Percentiles rank a stretch among this genome's conserved stretches.
These are phyloP conservation scores for Aureobasidium sp. DNA, from an alignment of 2,329 filamentous ascomycete genomes.

Conservation along the genomic window DNA sequence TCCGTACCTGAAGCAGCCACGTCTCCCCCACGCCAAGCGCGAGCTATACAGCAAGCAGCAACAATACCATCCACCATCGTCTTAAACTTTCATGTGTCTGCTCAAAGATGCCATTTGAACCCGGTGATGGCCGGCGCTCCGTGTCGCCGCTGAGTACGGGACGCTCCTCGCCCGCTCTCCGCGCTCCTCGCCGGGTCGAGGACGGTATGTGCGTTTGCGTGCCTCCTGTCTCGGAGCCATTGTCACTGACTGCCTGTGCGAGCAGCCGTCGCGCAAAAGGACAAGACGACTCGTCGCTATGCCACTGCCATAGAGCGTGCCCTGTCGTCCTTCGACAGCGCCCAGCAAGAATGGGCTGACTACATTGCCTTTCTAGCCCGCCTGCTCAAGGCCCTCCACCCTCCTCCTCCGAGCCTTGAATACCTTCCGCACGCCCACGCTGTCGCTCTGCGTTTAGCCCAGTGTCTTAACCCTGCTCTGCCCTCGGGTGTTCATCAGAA, in stretches of 20 bases:
- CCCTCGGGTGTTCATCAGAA: conserved; percentile 98
- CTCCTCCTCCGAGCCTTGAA: conserved; percentile 64
- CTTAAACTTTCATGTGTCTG: background rate
- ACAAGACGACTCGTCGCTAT: conserved; percentile 77
- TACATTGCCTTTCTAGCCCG: conserved; percentile 96
- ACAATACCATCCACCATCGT: background rate
- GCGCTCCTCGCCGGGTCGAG: conserved; percentile 70
- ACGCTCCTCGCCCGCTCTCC: conserved; percentile 65
- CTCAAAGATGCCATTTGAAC: conserved; percentile 53
- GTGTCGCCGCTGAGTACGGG: conserved; percentile 72
- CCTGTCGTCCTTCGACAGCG: conserved; percentile 82
- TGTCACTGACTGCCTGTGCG: background rate
- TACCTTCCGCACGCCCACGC: conserved; percentile 73
- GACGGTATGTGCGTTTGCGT: conserved; percentile 54
- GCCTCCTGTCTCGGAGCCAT: background rate
- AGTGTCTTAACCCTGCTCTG: conserved; percentile 88
- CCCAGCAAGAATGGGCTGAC: conserved; percentile 97
- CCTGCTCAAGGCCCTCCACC: conserved; percentile 86
- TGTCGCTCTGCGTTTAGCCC: conserved; percentile 84
- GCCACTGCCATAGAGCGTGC: conserved; percentile 80
- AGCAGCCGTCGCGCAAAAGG: conserved; percentile 22
- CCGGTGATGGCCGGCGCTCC: conserved; percentile 49
- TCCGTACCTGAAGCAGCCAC: conserved; percentile 14
- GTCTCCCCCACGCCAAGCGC: conserved; percentile 14
- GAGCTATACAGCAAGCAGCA: conserved; percentile 9